Percentiles rank a stretch among this genome's conserved stretches.
Conservation (phyloP, 148 eudicot species). For the Dysphania ambrosioides region DNA sequence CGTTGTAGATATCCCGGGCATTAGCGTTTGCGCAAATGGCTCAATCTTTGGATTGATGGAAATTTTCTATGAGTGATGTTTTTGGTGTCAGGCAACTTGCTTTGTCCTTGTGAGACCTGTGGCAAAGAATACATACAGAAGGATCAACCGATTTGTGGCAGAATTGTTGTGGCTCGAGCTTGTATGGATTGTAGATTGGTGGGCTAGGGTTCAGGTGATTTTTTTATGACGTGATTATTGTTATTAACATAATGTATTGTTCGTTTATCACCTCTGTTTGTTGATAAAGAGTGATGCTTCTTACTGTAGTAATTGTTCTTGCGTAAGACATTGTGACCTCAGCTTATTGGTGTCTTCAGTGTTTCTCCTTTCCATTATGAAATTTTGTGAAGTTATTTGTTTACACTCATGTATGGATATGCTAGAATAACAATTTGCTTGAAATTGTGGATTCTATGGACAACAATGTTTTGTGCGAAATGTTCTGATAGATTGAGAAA, state of each 20-base stretch:
- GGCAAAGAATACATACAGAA: slow-evolving; percentile 67
- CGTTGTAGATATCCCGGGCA: no score
- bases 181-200: slow-evolving; percentile 94
- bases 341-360: background rate
- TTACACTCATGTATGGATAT: background rate
- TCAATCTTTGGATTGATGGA: background rate
- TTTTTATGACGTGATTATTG: background rate
- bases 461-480: background rate
- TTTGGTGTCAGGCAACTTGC: slow-evolving; percentile 51
- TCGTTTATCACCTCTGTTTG: background rate
- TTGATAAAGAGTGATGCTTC: background rate
- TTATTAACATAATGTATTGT: background rate
- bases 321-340: background rate
- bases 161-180: slow-evolving; percentile 91
- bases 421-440: background rate
- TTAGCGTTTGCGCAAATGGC: no score
- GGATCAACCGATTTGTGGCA: slow-evolving; percentile 67
- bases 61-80: background rate
- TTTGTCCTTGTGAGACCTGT: slow-evolving; percentile 64
- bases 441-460: background rate
- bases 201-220: slow-evolving; percentile 83
- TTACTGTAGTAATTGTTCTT: background rate
- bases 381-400: background rate
- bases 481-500: background rate
- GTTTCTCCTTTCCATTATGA: background rate